phyloP scores from a whole-genome alignment of 371 early-diverging fungal species.

The Chytridium lagenaria region DNA sequence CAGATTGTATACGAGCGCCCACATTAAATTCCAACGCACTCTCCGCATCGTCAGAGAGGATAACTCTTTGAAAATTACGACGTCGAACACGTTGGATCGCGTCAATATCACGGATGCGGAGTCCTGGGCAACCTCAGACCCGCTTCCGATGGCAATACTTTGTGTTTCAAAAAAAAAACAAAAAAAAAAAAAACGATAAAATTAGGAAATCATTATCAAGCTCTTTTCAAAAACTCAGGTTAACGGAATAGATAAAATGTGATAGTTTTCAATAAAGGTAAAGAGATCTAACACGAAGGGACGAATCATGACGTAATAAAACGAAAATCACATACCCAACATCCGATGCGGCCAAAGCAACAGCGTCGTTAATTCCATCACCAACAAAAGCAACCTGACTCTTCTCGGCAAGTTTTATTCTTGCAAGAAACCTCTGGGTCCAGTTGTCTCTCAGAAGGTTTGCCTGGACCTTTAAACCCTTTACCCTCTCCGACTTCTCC shows the following conservation, averaged over 20 bases:
- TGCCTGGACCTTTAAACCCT: conserved; percentile 32
- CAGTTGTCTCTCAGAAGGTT: background rate
- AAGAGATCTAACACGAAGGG: background rate
- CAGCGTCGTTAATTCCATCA: conserved; percentile 96
- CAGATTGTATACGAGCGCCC: conserved; percentile 82
- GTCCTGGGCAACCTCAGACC: conserved; percentile 83
- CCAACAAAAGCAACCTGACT: conserved; percentile 67
- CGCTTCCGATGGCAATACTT: conserved; percentile 74
- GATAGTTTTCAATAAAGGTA: background rate
- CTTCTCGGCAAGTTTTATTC: background rate
- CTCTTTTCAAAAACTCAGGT: too few relatives aligned
- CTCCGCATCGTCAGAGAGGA: conserved; percentile 68
- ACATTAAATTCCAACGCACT: conserved; percentile 78
- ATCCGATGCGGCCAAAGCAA: conserved; percentile 87
- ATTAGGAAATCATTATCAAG: background rate
- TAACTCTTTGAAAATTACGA: conserved; percentile 70
- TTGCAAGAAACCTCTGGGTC: conserved; percentile 14
- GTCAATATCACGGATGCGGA: conserved; percentile 77
- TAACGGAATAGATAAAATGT: background rate
- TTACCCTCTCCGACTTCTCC: conserved; percentile 79
- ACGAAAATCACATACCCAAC: conserved; percentile 64
- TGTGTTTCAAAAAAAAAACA: too few relatives aligned
- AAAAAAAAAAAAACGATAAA: background rate
- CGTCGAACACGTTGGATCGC: conserved; percentile 69
- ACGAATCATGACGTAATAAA: background rate